phyloP scores from a whole-genome alignment of 495 filamentous ascomycete species.

The Pseudoneurospora amorphoporcata region DNA sequence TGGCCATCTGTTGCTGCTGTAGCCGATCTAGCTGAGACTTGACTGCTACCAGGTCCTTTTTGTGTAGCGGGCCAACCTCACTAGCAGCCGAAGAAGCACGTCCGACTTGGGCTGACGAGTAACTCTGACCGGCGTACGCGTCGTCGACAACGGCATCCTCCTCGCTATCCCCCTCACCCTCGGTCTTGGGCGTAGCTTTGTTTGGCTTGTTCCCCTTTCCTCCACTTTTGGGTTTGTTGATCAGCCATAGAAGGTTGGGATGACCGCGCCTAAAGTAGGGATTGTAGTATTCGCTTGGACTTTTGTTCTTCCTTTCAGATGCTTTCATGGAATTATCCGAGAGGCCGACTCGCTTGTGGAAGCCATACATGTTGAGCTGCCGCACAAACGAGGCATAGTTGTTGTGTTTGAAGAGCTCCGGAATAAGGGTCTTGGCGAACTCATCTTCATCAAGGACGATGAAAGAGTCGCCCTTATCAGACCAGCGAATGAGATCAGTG shows the following conservation, averaged over 20 bases:
- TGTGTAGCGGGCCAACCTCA: constrained; percentile 48
- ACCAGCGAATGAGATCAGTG: constrained; percentile 94
- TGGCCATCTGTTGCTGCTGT: constrained; percentile 73
- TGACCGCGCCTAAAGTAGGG: constrained; percentile 90
- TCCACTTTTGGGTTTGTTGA: constrained; percentile 85
- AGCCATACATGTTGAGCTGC: constrained; percentile 98
- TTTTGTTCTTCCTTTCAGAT: constrained; percentile 93
- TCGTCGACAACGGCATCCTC: constrained; percentile 47
- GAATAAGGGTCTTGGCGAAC: constrained; percentile 94
- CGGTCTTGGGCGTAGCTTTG: constrained; percentile 53
- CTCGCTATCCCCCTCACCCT: constrained; percentile 59
- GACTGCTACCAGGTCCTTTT: constrained; percentile 66
- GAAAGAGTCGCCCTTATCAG: constrained; percentile 90
- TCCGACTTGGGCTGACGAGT: constrained; percentile 4
- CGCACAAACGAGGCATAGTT: constrained; percentile 99
- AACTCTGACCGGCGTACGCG: constrained; percentile 7
- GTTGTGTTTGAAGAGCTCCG: constrained; percentile 97
- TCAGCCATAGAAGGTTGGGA: constrained; percentile 91
- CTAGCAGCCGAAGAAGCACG: constrained; percentile 15
- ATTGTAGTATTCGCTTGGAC: constrained; percentile 95
- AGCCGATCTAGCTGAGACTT: constrained; percentile 70
- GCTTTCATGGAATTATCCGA: constrained; percentile 97
- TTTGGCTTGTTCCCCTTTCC: constrained; percentile 31
- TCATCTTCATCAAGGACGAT: constrained; percentile 96
- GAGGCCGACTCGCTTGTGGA: constrained; percentile 95